phyloP scores from a whole-genome alignment of 108 stramenopile species.

The Cyclotella sp. region DNA sequence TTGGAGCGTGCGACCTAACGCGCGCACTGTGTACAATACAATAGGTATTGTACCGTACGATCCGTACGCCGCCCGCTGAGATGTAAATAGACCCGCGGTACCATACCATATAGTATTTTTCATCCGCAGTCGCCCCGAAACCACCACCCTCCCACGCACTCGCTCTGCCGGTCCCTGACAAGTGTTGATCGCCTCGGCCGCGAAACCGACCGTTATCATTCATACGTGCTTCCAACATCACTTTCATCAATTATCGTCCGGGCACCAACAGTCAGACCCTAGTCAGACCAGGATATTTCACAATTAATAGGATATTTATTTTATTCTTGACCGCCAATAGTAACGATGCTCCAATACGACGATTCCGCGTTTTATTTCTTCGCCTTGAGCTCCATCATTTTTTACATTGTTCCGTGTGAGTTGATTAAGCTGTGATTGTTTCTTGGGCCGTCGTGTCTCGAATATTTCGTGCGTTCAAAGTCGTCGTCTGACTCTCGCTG shows the following conservation, averaged over 20 bases:
- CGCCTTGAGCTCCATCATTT: constrained; percentile 82
- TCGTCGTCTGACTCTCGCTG: constrained; percentile 2
- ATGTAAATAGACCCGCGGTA: not conserved
- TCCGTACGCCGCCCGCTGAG: not conserved
- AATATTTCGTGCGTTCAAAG: not conserved
- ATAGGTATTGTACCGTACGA: too few species aligned
- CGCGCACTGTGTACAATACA: too few species aligned
- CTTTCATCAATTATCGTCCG: not conserved
- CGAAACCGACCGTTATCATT: too few species aligned
- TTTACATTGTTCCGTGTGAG: constrained; percentile 93
- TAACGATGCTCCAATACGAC: constrained; percentile 91
- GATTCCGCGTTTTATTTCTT: constrained; percentile 95
- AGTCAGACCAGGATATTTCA: not conserved
- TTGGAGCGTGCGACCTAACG: not conserved
- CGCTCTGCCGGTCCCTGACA: too few species aligned
- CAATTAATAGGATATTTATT: too few species aligned
- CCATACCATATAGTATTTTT: not conserved
- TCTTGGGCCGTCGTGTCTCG: not conserved
- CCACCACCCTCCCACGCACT: not conserved
- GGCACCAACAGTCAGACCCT: too few species aligned
- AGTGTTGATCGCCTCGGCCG: too few species aligned
- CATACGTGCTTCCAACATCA: not conserved
- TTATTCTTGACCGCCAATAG: too few species aligned
- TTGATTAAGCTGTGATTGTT: constrained; percentile 22
- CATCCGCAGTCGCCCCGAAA: too few species aligned